Evolutionary conservation across 768 basidiomycete genomes (phyloP).

Genomic region (Amanita fuliginea): DNA sequence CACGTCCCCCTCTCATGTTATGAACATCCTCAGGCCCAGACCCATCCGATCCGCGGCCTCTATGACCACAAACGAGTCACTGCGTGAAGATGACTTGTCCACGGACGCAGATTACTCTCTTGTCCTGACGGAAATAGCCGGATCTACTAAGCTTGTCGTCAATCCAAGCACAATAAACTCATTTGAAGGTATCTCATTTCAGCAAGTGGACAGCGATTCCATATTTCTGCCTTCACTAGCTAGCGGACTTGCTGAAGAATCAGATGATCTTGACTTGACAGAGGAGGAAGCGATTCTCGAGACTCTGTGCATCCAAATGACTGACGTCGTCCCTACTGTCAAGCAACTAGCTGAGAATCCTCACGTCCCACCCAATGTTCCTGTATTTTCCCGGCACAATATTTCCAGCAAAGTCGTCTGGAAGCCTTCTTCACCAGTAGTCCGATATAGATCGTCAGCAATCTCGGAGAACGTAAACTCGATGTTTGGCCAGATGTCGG

Average conservation of each 20-base stretch:
- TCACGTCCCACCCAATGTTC: background rate
- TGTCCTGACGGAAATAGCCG: background rate
- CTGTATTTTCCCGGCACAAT: conserved; percentile 1
- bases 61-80: no score
- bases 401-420: background rate
- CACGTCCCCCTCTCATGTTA: background rate
- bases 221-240: background rate
- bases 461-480: background rate
- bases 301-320: background rate
- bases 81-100: no score
- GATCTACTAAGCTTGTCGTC: background rate
- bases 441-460: background rate
- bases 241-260: background rate
- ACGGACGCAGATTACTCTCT: no score
- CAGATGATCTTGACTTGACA: background rate
- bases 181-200: background rate
- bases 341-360: background rate
- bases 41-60: no score
- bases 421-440: background rate
- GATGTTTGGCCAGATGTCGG: background rate
- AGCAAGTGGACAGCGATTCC: background rate
- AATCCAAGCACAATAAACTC: background rate
- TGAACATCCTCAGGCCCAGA: no score
- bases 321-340: background rate
- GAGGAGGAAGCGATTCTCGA: background rate